Percentiles rank a stretch among this genome's conserved stretches.
phyloP scores from a whole-genome alignment of 176 grass and related monocot genomes.

The Zizania latifolia region DNA sequence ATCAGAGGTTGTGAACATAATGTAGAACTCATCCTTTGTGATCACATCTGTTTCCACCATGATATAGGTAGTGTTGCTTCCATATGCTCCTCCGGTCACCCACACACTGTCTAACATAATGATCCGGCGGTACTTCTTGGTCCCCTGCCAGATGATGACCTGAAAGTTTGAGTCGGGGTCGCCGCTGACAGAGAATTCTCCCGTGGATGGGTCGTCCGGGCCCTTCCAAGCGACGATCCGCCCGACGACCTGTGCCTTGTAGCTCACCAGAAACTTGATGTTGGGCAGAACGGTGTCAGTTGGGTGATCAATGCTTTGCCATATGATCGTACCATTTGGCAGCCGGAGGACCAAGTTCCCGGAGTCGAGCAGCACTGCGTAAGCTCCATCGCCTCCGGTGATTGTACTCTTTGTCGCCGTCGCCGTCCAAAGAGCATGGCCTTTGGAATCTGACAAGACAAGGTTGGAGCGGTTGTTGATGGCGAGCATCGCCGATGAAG shows the following conservation, averaged over 20 bases:
- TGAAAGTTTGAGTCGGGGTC: slow-evolving; percentile 20
- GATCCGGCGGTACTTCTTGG: background rate
- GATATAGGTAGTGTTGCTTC: background rate
- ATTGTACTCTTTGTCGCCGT: background rate
- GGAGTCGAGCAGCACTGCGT: background rate
- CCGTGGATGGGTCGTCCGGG: slow-evolving; percentile 21
- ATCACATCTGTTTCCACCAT: background rate
- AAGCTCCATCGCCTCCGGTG: too few relatives aligned
- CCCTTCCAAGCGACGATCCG: slow-evolving; percentile 25
- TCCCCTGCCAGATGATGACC: slow-evolving; percentile 11
- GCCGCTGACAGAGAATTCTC: slow-evolving; percentile 19
- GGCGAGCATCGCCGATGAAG: background rate
- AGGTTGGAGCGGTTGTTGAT: slow-evolving; percentile 11
- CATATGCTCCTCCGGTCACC: background rate
- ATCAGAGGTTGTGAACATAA: background rate
- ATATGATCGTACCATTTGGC: background rate
- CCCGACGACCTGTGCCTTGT: background rate
- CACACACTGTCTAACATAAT: background rate
- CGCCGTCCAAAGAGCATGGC: background rate
- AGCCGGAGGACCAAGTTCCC: slow-evolving; percentile 30
- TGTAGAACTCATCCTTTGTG: background rate
- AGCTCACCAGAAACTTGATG: slow-evolving; percentile 6
- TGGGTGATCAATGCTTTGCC: slow-evolving; percentile 46
- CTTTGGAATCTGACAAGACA: background rate
- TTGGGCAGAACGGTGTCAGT: slow-evolving; percentile 26